Evolutionary conservation across 1,139 yeast species (phyloP), one percentile per base, ranked within the genome.

Genomic region (Blastobotrys ciferrii): DNA sequence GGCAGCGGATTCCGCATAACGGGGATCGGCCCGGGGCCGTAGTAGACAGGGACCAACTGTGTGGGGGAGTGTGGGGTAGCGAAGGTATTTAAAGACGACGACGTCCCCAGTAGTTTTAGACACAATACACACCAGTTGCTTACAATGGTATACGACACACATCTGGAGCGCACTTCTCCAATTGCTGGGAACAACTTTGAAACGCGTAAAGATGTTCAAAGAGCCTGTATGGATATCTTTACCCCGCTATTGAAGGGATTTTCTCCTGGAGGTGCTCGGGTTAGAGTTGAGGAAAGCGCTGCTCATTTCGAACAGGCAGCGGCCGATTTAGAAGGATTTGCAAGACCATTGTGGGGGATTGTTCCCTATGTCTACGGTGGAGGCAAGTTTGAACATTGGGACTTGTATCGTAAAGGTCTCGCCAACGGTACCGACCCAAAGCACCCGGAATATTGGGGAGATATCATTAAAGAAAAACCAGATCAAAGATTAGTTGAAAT

Each of bases 391-490:
- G 51, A 54, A 11, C 53, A 57, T 35, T 56, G 59, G 59, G 54
- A 49, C 12, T n/a, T 54, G 40, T 55, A 48, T 42, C 47, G 52
- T 2, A 46, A 43, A 20, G 69, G 69, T 1, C 48, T 65, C 3
- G 53, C 58, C 18, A 59, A 60, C 47, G 69, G 69, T 2, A 57
- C 65, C 14, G 54, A 65, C 44, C 66, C 67, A 9, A 40, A 56
- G 11, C 60, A 60, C 37, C 53, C 47, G 4, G 68, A 63, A 38
- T 65, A 58, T 50, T 65, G 68, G 68, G 69, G 69, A 2, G 50
- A 53, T 13, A 44, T 56, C 15, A 48, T 32, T 1, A 32, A 18
- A 13, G 25, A 17, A 36, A 57, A 52, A 32, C 49, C 45, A 33
- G 60, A 59, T 31, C 69, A 65, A 52, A 49, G 54, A 28, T 58